These are phyloP conservation scores for Lobosporangium transversale DNA, from an alignment of 192 early-diverging fungal species.

Conservation along the genomic window DNA sequence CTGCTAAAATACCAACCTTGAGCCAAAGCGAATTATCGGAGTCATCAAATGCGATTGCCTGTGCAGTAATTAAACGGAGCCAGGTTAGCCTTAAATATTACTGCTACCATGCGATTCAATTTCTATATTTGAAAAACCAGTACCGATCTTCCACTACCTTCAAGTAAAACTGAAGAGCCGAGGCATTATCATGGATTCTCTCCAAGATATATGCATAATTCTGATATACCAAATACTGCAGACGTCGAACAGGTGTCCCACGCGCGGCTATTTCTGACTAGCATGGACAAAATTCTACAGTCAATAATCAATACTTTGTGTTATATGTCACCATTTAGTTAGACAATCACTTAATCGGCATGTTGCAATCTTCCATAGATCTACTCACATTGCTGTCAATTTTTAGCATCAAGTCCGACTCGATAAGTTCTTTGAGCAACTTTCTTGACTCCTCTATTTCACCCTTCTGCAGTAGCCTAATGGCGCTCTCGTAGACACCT, in stretches of 20 bases:
- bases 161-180: conserved; percentile 55
- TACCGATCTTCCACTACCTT: conserved; percentile 36
- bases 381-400: conserved; percentile 42
- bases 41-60: conserved; percentile 37
- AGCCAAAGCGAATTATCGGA: conserved; percentile 43
- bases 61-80: background rate
- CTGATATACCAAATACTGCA: conserved; percentile 61
- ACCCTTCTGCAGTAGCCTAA: conserved; percentile 55
- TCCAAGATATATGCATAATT: conserved; percentile 64
- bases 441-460: conserved; percentile 41
- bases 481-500: conserved; percentile 54
- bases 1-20: conserved; percentile 38
- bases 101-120: background rate
- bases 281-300: background rate
- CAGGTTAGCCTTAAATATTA: background rate
- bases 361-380: no score
- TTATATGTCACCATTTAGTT: background rate
- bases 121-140: background rate
- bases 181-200: conserved; percentile 25
- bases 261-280: conserved; percentile 42
- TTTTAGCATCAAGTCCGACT: conserved; percentile 53
- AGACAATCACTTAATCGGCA: background rate
- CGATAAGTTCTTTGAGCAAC: conserved; percentile 51
- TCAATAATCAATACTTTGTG: background rate
- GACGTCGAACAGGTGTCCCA: conserved; percentile 49